phyloP scores from a whole-genome alignment of 768 basidiomycete species.

The Lactarius evosmus region DNA sequence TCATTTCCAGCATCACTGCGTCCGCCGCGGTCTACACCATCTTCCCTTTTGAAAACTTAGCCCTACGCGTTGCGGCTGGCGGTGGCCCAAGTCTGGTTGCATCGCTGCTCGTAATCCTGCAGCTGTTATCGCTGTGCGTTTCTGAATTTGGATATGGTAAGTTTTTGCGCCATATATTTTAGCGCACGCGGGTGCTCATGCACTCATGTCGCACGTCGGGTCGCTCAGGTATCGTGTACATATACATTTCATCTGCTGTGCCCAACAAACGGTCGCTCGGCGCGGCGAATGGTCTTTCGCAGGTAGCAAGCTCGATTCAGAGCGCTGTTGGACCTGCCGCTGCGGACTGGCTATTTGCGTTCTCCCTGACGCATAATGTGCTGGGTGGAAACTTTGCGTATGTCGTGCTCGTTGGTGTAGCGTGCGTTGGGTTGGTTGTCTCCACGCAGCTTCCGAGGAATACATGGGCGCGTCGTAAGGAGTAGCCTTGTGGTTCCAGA shows the following conservation, averaged over 20 bases:
- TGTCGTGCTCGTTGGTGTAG: neutral
- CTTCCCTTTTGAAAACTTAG: conserved; percentile 30
- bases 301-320: conserved; percentile 39
- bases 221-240: conserved; percentile 56
- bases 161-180: neutral
- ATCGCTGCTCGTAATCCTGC: neutral
- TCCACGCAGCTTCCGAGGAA: conserved; percentile 1
- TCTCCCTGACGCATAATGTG: conserved; percentile 45
- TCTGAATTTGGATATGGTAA: neutral
- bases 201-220: conserved; percentile 21
- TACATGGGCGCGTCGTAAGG: neutral
- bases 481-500: neutral
- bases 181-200: neutral
- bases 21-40: conserved; percentile 29
- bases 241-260: conserved; percentile 60
- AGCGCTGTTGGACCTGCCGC: conserved; percentile 50
- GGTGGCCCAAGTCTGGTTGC: neutral
- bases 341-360: conserved; percentile 61
- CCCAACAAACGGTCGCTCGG: conserved; percentile 64
- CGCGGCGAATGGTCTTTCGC: conserved; percentile 55
- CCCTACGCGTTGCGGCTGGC: neutral
- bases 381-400: neutral
- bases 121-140: neutral
- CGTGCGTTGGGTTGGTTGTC: neutral
- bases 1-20: conserved; percentile 29